Conservation (phyloP, 495 filamentous ascomycete genomes). For the Chaetomium tenue region DNA sequence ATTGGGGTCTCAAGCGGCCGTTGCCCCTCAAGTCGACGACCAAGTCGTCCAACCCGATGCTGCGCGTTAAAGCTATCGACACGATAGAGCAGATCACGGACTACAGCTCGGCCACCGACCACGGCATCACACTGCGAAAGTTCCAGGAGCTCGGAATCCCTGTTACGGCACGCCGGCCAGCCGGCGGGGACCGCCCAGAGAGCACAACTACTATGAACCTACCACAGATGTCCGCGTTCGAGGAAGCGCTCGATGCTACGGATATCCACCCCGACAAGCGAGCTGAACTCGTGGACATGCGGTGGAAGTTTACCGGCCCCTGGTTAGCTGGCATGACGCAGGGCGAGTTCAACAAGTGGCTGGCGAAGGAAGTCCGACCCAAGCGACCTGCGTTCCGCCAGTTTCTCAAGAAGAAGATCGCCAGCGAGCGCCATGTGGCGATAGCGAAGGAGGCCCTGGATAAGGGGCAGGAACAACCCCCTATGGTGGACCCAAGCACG, state of each 20-base stretch:
- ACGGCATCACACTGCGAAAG: constrained; percentile 77
- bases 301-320: constrained; percentile 78
- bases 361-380: constrained; percentile 60
- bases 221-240: constrained; percentile 55
- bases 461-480: constrained; percentile 41
- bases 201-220: constrained; percentile 12
- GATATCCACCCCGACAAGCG: constrained; percentile 35
- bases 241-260: constrained; percentile 54
- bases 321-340: constrained; percentile 75
- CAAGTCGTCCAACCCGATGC: constrained; percentile 64
- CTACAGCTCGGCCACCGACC: constrained; percentile 79
- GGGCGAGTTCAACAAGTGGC: constrained; percentile 66
- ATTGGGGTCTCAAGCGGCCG: constrained; percentile 92
- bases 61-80: constrained; percentile 73
- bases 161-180: constrained; percentile 51
- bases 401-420: constrained; percentile 54
- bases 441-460: constrained; percentile 48
- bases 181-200: constrained; percentile 25
- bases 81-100: constrained; percentile 90
- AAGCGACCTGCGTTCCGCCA: constrained; percentile 60
- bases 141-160: constrained; percentile 68
- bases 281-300: constrained; percentile 36
- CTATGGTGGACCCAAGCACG: constrained; percentile 35
- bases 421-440: constrained; percentile 45
- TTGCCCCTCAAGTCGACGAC: constrained; percentile 73